Base-by-base conservation (phyloP, 2,329 filamentous ascomycete genomes). In the Ophiostoma piceae region DNA sequence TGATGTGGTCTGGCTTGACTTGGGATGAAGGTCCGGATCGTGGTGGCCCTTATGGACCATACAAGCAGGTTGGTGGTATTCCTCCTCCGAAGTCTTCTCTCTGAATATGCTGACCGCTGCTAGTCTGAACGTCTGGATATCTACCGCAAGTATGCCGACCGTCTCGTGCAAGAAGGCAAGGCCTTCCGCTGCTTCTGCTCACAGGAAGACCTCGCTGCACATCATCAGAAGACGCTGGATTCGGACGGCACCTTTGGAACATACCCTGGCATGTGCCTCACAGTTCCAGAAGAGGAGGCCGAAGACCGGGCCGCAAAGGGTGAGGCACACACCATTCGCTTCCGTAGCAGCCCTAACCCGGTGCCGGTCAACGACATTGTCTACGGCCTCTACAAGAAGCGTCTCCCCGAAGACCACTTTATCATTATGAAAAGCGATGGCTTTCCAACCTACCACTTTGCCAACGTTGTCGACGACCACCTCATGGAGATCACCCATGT, bases 121-220 rank as follows among this genome's bases (percentile, higher is more conserved):
- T 72, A 96, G 87, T 98, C 95, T 1, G 87, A 97, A 78, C 85
- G 95, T 70, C 88, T 92, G 1, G 78, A 81, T 1, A 81, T 92
- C 19, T 98, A 99, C 78, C 83, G 84, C 73, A 78, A 88, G 70
- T 88, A 97, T 76, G 89, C 90, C 7, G 78, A 90, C 60, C 80
- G 85, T 14, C 83, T 99, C 14, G 78, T 99, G 3, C 79, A 88
- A 4, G 83, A 84, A 8, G 91, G 89, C 11, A 85, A 90, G 71
- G 95, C 93, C 7, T 99, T 98, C 78, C 88, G 94, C 72, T 99
- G 95, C 79, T 99, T 99, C 82, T 99, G 95, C 80, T 88, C 88
- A 0, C 79, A 89, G 0, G 86, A 92, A 70, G 87, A 90, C 39
- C 83, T 96, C 3, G 85, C 91, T 71, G 80, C 82, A 8, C 86